Evolutionary conservation across 78 protist genomes (phyloP).

Genomic region (Dictyostelium citrinum): DNA sequence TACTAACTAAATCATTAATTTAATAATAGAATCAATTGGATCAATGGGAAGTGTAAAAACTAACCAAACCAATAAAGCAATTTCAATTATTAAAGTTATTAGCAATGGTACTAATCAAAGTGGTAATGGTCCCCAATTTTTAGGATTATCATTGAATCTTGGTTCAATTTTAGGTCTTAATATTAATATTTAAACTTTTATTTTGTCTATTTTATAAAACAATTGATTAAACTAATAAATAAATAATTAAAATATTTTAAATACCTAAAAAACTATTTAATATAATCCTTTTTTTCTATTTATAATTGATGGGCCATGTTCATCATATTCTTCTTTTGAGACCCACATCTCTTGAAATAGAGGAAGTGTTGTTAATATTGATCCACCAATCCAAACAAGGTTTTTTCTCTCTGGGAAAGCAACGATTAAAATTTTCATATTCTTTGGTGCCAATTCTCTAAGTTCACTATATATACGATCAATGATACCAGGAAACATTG

Average conservation of each 20-base stretch:
- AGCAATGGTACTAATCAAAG: not conserved
- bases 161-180: not conserved
- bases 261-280: too few relatives aligned
- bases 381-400: slow-evolving; percentile 89
- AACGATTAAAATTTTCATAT: slow-evolving; percentile 92
- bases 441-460: slow-evolving; percentile 88
- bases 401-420: slow-evolving; percentile 92
- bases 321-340: not conserved
- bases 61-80: not conserved
- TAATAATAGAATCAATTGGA: not conserved
- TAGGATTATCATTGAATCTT: not conserved
- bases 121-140: not conserved
- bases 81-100: not conserved
- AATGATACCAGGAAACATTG: slow-evolving; percentile 8
- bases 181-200: not conserved
- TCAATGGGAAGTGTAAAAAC: not conserved
- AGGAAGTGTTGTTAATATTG: slow-evolving; percentile 89
- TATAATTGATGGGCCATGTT: not conserved
- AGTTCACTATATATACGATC: slow-evolving; percentile 83
- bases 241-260: not conserved
- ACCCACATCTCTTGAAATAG: not conserved
- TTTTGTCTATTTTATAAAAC: not conserved
- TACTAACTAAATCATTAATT: too few relatives aligned
- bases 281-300: not conserved
- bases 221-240: not conserved